phyloP scores from a whole-genome alignment of 2,329 filamentous ascomycete genomes.

The Claviceps africana region DNA sequence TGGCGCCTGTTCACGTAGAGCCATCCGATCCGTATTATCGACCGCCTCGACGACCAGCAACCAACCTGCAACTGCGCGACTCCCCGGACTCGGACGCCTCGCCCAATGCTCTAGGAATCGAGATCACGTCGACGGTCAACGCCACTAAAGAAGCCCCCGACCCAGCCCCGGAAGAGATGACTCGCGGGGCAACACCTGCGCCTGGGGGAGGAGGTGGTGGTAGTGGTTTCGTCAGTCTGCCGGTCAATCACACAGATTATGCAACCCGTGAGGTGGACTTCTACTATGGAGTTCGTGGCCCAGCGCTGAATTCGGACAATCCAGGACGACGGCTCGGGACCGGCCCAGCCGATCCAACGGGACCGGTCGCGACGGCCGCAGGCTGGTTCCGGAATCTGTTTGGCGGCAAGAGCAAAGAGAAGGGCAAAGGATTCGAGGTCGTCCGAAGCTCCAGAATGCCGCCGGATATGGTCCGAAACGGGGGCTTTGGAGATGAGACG shows the following conservation, averaged over 20 bases:
- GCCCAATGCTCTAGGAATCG: conserved; percentile 16
- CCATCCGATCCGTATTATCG: conserved; percentile 74
- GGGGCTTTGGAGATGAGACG: conserved; percentile 47
- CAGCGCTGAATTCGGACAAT: conserved; percentile 68
- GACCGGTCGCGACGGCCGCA: conserved; percentile 74
- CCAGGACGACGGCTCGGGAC: conserved; percentile 79
- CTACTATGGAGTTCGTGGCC: conserved; percentile 85
- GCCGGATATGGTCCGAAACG: conserved; percentile 46
- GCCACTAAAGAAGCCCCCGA: conserved; percentile 20
- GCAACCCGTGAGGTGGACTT: conserved; percentile 91
- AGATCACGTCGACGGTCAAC: conserved; percentile 17
- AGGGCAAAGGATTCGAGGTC: conserved; percentile 92
- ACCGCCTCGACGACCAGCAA: conserved; percentile 59
- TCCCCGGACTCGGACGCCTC: conserved; percentile 19
- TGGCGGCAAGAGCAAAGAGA: conserved; percentile 79
- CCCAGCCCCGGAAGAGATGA: conserved; percentile 23
- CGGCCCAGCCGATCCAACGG: conserved; percentile 86
- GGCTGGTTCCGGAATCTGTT: conserved; percentile 77
- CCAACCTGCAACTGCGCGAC: conserved; percentile 43
- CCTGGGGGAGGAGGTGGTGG: conserved; percentile 17
- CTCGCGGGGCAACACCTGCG: conserved; percentile 30
- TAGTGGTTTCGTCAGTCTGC: conserved; percentile 19
- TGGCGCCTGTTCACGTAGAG: conserved; percentile 33
- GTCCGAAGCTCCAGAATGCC: conserved; percentile 82
- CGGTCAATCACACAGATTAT: conserved; percentile 62